These are phyloP conservation scores for Nakazawaea ernobii DNA, from an alignment of 805 yeast genomes.

Conservation along the genomic window DNA sequence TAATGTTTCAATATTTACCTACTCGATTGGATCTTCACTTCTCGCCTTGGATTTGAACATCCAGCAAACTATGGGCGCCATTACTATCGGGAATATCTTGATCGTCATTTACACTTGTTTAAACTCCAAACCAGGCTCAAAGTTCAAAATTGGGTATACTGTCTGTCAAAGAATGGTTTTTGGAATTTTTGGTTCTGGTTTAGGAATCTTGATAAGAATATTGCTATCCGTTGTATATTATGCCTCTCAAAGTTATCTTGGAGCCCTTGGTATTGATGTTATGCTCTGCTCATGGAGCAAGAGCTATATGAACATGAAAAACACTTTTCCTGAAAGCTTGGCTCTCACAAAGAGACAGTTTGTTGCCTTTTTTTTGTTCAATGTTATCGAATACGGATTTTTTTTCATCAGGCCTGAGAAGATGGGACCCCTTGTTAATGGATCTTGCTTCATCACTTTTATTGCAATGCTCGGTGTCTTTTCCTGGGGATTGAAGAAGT, in stretches of 20 bases:
- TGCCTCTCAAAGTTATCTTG: slow-evolving; percentile 32
- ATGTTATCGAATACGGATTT: slow-evolving; percentile 17
- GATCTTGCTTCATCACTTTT: slow-evolving; percentile 18
- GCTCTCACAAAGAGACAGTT: slow-evolving; percentile 17
- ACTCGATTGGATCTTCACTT: slow-evolving; percentile 36
- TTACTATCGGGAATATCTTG: slow-evolving; percentile 39
- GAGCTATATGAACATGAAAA: slow-evolving; percentile 22
- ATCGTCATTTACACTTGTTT: slow-evolving; percentile 36
- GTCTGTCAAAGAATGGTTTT: slow-evolving; percentile 36
- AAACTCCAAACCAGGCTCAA: slow-evolving; percentile 40
- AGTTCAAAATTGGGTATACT: slow-evolving; percentile 46
- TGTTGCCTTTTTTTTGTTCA: slow-evolving; percentile 19
- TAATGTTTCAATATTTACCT: slow-evolving; percentile 18
- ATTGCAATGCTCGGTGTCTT: slow-evolving; percentile 17
- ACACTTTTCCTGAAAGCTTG: slow-evolving; percentile 15
- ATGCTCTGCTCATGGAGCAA: slow-evolving; percentile 34
- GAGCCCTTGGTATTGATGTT: slow-evolving; percentile 32
- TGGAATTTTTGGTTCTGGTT: slow-evolving; percentile 37
- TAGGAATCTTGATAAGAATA: slow-evolving; percentile 34
- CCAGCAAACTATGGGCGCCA: slow-evolving; percentile 37
- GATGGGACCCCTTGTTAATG: slow-evolving; percentile 17
- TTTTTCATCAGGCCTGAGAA: slow-evolving; percentile 22
- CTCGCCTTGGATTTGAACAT: slow-evolving; percentile 38
- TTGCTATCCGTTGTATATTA: slow-evolving; percentile 16
- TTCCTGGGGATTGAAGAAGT: slow-evolving; percentile 21